Evolutionary conservation across 2,329 filamentous ascomycete species (phyloP), one percentile per base, ranked within the genome.

Genomic region (Penicillium frequentans): DNA sequence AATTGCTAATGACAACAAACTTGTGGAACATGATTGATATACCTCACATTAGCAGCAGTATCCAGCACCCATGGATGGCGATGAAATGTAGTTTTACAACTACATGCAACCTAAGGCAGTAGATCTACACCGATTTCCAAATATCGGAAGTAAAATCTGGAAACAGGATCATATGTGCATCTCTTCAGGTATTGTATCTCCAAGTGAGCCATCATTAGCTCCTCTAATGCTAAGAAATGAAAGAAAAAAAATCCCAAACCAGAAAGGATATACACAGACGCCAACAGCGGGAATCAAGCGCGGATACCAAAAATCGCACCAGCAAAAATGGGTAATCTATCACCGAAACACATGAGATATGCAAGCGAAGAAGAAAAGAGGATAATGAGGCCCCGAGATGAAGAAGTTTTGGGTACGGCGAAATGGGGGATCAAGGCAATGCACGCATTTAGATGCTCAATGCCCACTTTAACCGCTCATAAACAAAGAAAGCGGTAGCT

Each of bases 401-500:
- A 26, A 26, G n/a, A 11, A 39, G 7, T 39, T 16, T 39, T 19
- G n/a, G 35, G 16, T 39, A 13, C 10, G 35, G 35, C 16, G 35
- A 19, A 5, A 10, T 13, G 26, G 23, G 21, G 35, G 3, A 24
- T 21, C 21, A 27, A 26, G n/a, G 29, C 2, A 33, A 33, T 33
- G 16, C n/a, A 10, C n/a, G 5, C 42, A 8, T 70, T 69, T 79
- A 90, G 68, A 92, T 90, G 43, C 86, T 86, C 63, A 92, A 76
- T 63, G 81, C 76, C 78, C 81, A 72, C 78, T 89, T 89, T 52
- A 81, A 80, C 57, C 86, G 78, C 70, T 89, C 86, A 68, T 89
- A 89, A 19, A 86, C 85, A 69, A 83, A 88, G 72, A 89, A 89
- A 61, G 84, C 84, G 16, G 84, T 85, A 13, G 95, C 95, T 27